Base-by-base conservation (phyloP, 1,139 yeast genomes). In the Yamadazyma sp. region DNA sequence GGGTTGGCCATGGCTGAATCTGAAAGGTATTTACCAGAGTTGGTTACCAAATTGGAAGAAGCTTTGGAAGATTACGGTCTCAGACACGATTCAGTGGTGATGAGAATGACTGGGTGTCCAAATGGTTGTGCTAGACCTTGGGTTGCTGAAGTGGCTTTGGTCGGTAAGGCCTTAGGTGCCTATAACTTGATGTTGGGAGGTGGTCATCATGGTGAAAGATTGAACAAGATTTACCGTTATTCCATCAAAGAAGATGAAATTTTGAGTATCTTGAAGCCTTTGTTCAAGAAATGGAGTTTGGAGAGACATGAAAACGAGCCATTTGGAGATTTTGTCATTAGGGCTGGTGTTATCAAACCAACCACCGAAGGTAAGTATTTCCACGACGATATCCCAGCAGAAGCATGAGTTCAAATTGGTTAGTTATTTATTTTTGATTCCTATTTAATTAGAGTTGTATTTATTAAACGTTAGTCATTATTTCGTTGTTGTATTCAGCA, bases 81-180 rank as follows among this genome's bases (percentile, higher is more conserved):
- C 53, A 85, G 96, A 61, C 96, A 89, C 58, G 98, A 92, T 62
- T 83, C 96, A 6, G 78, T 92, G 51, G 96, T 89, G 24, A 87
- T 92, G 96, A 82, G 98, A 70, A 91, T 92, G 97, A 89, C 98
- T 32, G 98, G 98, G 47, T 92, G 98, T 76, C 97, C 98, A 42
- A 92, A 92, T 62, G 98, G 98, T 50, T 92, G 98, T 74, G 92
- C 98, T 20, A 82, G 98, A 64, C 98, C 98, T 17, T 92, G 97
- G 97, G 70, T 92, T 40, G 98, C 97, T 3, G 98, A 92, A 65
- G 81, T 92, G 43, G 98, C 98, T 0, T 74, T 88, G 45, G 95
- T 92, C 40, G 98, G 98, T 64, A 92, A 92, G 64, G 97, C 98
- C 0, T 79, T 75, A 46, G 96, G 95, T 39, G 91, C 95, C 10